Evolutionary conservation across 441 rosid species (phyloP), one percentile per base, ranked within the genome.

Genomic region (Brassica hybrid): DNA sequence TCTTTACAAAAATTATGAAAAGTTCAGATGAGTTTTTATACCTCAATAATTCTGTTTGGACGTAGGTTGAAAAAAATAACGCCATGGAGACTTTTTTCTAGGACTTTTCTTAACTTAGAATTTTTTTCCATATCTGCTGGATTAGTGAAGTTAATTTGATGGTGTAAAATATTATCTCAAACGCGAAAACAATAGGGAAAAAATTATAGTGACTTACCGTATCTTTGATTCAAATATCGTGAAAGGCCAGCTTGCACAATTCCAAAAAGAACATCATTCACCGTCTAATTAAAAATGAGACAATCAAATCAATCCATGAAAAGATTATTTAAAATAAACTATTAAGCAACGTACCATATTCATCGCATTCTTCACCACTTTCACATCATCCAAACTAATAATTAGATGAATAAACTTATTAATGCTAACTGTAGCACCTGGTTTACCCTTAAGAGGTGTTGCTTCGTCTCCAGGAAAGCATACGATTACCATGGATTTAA

Each of bases 391-490:
- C 61, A 57, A 57, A 57, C 27, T 57, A 57, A 19, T 57, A 10
- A 56, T 57, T 57, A 7, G 62, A 57, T 57, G 62, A 57, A 57
- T 57, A 57, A 57, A 57, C 62, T 57, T 57, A 19, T 19, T 57
- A 56, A 56, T 21, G 13, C 60, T 18, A 56, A 9, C 60, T 57
- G 30, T 57, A 19, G 7, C 30, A 10, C 62, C 62, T 19, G 30
- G 62, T 57, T 57, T 19, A 57, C 62, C 7, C 7, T 10, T 57
- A 57, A 19, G 62, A 19, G 14, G n/a, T 19, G 62, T 57, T 57
- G n/a, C 62, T 19, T 56, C 4, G 3, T 19, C n/a, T 19, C 62
- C 23, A 21, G 60, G 25, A 12, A 10, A 57, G 62, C 62, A 57
- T 19, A 58, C 63, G 7, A 58, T 11, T 10, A 58, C 14, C 8